These are phyloP conservation scores for Debaryomyces maramus DNA, from an alignment of 805 yeast genomes.

Conservation along the genomic window DNA sequence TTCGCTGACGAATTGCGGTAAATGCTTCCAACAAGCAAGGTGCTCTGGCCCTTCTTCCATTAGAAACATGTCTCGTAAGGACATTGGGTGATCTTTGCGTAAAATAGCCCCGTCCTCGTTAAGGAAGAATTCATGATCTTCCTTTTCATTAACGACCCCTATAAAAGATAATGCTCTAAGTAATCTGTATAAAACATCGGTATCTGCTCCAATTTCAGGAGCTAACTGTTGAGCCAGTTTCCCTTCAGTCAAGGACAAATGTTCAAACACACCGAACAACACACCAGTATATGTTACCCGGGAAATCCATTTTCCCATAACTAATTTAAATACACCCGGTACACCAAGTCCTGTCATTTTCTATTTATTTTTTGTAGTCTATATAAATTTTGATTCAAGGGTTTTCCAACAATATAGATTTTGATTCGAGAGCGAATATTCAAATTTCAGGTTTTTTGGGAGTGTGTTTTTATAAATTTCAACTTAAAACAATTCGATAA, in stretches of 20 bases:
- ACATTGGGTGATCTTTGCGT: conserved; percentile 3
- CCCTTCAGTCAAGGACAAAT: not conserved
- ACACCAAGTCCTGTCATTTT: not conserved
- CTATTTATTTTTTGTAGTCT: too few relatives aligned
- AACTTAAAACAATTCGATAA: too few relatives aligned
- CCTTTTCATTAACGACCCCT: not conserved
- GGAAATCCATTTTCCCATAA: conserved; percentile 2
- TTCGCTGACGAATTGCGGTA: not conserved
- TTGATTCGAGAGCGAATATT: too few relatives aligned
- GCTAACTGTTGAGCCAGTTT: not conserved
- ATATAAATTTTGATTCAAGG: too few relatives aligned
- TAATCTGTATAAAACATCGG: not conserved
- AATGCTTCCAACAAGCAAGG: not conserved
- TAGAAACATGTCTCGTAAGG: not conserved
- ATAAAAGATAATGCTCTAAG: not conserved
- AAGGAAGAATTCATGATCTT: not conserved
- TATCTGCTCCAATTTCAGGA: not conserved
- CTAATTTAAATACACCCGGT: not conserved
- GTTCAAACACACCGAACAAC: conserved; percentile 1
- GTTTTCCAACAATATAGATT: too few relatives aligned
- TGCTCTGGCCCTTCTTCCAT: not conserved
- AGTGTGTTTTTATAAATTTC: too few relatives aligned
- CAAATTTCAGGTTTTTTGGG: too few relatives aligned
- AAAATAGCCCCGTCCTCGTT: not conserved
- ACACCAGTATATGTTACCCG: not conserved